Base-by-base conservation (phyloP, 345 rosid genomes). In the Triadica sebifera region DNA sequence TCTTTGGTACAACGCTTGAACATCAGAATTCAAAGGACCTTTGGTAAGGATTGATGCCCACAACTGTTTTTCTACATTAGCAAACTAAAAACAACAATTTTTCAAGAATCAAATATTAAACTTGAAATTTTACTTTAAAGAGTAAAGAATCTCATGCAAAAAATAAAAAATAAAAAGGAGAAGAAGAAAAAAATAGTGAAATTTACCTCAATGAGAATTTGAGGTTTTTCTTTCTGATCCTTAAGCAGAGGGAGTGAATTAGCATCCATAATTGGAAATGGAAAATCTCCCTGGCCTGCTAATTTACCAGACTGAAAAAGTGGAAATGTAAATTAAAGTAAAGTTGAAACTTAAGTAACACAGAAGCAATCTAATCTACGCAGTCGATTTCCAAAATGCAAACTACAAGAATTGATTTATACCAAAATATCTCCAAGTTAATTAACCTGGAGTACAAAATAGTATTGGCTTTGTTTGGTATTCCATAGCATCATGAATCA, bases 51-150 rank as follows among this genome's bases (percentile, higher is more conserved):
- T 84, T 67, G 82, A 29, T 39, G 82, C 77, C 92, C 87, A 81
- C 73, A 92, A 83, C 82, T 87, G 92, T 74, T 87, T 92, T 80
- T 94, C 97, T 51, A 76, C 75, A 75, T 71, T 83, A 78, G 79
- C 77, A 51, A 92, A 91, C 98, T 94, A 80, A 69, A 79, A 84
- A 53, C 77, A 67, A 49, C 49, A 73, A 24, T 49, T 41, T 65
- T 62, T 37, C 13, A 51, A 37, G 74, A 76, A 65, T 69, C 71
- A 66, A 72, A 55, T 46, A 49, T 25, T 43, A 76, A 71, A 74
- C 12, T 53, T 41, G 47, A 65, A 37, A 62, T 4, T 52, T 29
- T 22, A n/a, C 57, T 10, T 34, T 20, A 51, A 51, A 65, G 24
- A 68, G 10, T 37, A 41, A 79, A 57, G 24, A 22, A 71, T 62